Evolutionary conservation across 495 filamentous ascomycete genomes (phyloP), one percentile per base, ranked within the genome.

Genomic region (Hamigera avellanea): DNA sequence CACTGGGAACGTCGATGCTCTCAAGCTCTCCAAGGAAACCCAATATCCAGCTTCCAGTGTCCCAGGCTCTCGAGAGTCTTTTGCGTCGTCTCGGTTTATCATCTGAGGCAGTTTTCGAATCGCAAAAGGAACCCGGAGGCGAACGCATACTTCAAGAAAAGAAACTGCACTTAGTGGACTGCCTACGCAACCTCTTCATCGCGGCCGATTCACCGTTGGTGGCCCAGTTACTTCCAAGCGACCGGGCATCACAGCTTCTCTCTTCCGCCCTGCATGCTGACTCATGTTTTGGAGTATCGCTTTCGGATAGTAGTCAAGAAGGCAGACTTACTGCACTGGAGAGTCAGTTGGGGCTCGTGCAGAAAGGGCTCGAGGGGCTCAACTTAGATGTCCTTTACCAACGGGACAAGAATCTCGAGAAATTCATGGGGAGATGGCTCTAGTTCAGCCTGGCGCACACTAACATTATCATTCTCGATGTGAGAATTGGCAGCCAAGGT

Each of bases 61-160:
- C 51, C 25, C 55, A 55, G 9, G 46, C 45, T 18, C 40, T 67
- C 2, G 56, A 59, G 28, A 54, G 44, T 21, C 39, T 66, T 12
- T 37, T 66, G 32, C 61, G 62, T 18, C 62, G 60, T 12, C 41
- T 61, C 9, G 64, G 61, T 1, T 28, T 67, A 14, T 48, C 55
- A 7, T 42, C 45, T 5, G 57, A 59, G 41, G 54, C 54, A 4
- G 44, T 59, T 0, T 45, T 58, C 32, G 45, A 48, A 2, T 43
- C 53, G 2, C 48, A 52, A 21, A 46, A 28, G 34, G 45, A 46
- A 7, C 39, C 42, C 33, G 45, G 36, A 26, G 44, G 46, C 31
- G 44, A 36, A 12, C 32, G 35, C 13, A 38, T 41, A 10, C 51
- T 66, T 6, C 31, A 47, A 14, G 54, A 58, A 28, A 64, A 60